A percentile compares a stretch with the other conserved stretches of the same genome.
These are phyloP conservation scores for Mycena epipterygia DNA, from an alignment of 768 basidiomycete genomes.

Conservation along the genomic window DNA sequence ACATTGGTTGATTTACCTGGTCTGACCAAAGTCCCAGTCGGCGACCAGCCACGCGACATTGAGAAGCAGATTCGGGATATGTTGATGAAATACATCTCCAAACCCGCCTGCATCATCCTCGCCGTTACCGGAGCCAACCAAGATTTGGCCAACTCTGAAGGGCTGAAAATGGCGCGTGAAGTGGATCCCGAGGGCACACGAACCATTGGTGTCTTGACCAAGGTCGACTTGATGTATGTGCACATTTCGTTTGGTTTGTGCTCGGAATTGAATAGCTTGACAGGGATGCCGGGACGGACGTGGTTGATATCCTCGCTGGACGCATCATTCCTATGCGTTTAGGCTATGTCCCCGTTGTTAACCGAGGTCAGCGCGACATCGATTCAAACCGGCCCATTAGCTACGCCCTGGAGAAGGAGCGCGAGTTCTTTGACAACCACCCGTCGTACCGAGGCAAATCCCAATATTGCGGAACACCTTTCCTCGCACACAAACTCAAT, in stretches of 20 bases:
- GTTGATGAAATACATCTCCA: slow-evolving; percentile 95
- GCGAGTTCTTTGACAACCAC: slow-evolving; percentile 95
- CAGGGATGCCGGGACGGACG: slow-evolving; percentile 98
- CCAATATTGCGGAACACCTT: slow-evolving; percentile 97
- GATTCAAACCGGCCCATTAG: slow-evolving; percentile 89
- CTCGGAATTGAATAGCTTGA: neutral
- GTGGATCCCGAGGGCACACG: slow-evolving; percentile 97
- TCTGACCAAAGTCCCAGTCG: slow-evolving; percentile 94
- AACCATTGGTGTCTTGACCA: slow-evolving; percentile 98
- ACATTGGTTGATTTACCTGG: slow-evolving; percentile 98
- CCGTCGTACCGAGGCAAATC: slow-evolving; percentile 93
- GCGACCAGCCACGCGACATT: slow-evolving; percentile 97
- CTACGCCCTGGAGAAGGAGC: slow-evolving; percentile 89
- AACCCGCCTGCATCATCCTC: slow-evolving; percentile 95
- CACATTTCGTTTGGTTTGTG: neutral
- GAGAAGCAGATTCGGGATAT: slow-evolving; percentile 98
- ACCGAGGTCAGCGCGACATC: slow-evolving; percentile 98
- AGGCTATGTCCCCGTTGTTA: slow-evolving; percentile 99
- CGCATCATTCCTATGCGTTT: slow-evolving; percentile 95
- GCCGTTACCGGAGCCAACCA: slow-evolving; percentile 97
- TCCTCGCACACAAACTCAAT: slow-evolving; percentile 94
- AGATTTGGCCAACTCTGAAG: slow-evolving; percentile 99
- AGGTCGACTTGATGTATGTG: slow-evolving; percentile 96
- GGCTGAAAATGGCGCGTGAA: slow-evolving; percentile 94
- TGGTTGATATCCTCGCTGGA: slow-evolving; percentile 98